Evolutionary conservation across 768 basidiomycete species (phyloP).

Genomic region (Naganishia friedmannii): DNA sequence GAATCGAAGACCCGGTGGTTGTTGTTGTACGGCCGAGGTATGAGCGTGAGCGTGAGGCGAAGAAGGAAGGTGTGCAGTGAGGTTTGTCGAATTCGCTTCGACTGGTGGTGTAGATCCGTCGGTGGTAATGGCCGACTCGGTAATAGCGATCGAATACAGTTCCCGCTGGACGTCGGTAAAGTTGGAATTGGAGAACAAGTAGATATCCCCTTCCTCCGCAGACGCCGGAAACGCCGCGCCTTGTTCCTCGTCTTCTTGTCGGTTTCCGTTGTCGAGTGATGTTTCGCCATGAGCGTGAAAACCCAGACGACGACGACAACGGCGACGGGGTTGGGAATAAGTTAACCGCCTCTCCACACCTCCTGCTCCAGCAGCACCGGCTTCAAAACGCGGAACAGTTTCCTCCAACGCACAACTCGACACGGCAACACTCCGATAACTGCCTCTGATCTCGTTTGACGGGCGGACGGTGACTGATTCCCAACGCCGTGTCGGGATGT

Average conservation of each 20-base stretch:
- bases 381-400: constrained; percentile 61
- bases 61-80: background rate
- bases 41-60: constrained; percentile 31
- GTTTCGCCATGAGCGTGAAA: background rate
- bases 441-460: constrained; percentile 81
- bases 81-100: background rate
- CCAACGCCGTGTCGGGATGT: constrained; percentile 39
- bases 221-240: constrained; percentile 27
- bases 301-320: constrained; percentile 37
- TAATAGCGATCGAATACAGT: constrained; percentile 58
- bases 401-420: constrained; percentile 64
- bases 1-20: constrained; percentile 93
- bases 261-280: background rate
- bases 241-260: constrained; percentile 61
- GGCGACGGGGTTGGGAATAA: constrained; percentile 53
- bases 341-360: background rate
- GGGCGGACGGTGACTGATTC: background rate
- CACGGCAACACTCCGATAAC: constrained; percentile 89
- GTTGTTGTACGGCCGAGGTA: constrained; percentile 52
- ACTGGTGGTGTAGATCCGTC: too few relatives aligned
- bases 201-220: constrained; percentile 61
- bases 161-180: constrained; percentile 82
- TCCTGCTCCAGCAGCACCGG: background rate
- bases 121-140: background rate
- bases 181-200: constrained; percentile 94